phyloP scores from a whole-genome alignment of 257 asterid genomes.

The Ballota nigra region DNA sequence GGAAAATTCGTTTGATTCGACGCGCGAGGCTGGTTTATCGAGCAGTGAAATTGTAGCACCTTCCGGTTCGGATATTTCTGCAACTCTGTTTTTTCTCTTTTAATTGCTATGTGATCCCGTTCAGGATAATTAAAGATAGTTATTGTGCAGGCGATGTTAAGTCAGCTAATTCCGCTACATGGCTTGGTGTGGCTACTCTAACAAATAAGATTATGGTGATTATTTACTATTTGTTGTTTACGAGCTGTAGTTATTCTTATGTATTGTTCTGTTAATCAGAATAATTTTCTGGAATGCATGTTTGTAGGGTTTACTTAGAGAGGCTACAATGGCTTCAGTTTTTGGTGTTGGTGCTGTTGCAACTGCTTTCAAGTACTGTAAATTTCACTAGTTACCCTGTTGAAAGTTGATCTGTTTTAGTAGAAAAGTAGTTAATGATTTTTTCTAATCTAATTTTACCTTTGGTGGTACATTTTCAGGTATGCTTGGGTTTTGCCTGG shows the following conservation, averaged over 20 bases:
- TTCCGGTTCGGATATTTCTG: constrained; percentile 16
- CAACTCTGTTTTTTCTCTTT: not conserved
- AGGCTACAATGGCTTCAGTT: constrained; percentile 40
- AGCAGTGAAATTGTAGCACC: not conserved
- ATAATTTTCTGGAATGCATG: not conserved
- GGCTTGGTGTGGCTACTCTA: constrained; percentile 42
- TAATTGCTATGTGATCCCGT: not conserved
- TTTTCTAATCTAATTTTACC: not conserved
- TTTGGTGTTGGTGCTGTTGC: constrained; percentile 39
- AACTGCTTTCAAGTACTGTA: constrained; percentile 38
- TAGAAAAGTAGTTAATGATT: not conserved
- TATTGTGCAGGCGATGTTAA: constrained; percentile 20
- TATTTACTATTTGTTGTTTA: not conserved
- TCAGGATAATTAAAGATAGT: not conserved
- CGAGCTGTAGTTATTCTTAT: not conserved
- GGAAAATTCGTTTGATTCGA: constrained; percentile 8
- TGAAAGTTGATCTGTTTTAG: not conserved
- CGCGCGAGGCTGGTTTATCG: constrained; percentile 12
- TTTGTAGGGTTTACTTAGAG: constrained; percentile 42
- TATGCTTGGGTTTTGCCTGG: constrained; percentile 51
- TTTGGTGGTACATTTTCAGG: constrained; percentile 25
- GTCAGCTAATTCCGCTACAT: constrained; percentile 27
- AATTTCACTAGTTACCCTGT: not conserved
- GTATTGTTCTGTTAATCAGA: not conserved
- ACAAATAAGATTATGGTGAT: constrained; percentile 46